Percentiles rank a stretch among this genome's conserved stretches.
These are phyloP conservation scores for Ophiostoma quercus DNA, from an alignment of 2,329 filamentous ascomycete genomes.

Conservation along the genomic window DNA sequence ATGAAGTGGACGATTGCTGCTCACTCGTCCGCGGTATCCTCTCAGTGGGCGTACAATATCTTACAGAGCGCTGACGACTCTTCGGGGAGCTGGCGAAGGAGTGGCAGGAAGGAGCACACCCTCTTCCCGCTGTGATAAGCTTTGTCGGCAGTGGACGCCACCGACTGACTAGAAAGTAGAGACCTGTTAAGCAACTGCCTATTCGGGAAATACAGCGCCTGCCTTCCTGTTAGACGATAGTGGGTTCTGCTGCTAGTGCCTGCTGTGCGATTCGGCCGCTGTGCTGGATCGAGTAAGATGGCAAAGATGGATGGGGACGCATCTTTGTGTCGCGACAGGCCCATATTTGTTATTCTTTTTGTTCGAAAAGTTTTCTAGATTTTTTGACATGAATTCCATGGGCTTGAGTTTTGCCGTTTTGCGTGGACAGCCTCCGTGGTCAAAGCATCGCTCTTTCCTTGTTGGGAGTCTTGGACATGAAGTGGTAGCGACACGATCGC, in stretches of 20 bases:
- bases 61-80: no score
- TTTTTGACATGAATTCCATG: no score
- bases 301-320: not conserved
- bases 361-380: no score
- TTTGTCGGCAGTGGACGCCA: constrained; percentile 2
- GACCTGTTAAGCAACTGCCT: constrained; percentile 20
- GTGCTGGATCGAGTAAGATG: not conserved
- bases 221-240: constrained; percentile 10
- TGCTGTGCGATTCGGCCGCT: not conserved
- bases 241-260: not conserved
- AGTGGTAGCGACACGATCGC: not conserved
- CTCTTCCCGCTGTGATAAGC: not conserved
- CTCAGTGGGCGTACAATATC: no score
- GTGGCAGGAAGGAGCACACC: not conserved
- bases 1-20: constrained; percentile 9
- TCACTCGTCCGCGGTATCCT: not conserved
- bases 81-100: no score
- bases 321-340: not conserved
- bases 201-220: constrained; percentile 17
- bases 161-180: not conserved
- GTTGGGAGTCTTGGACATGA: not conserved
- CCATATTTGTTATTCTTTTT: constrained; percentile 9
- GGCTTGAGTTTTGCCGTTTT: not conserved
- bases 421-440: not conserved
- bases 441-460: not conserved